A percentile compares a stretch with the other conserved stretches of the same genome.
phyloP scores from a whole-genome alignment of 345 rosid species.

The Hypericum perforatum region DNA sequence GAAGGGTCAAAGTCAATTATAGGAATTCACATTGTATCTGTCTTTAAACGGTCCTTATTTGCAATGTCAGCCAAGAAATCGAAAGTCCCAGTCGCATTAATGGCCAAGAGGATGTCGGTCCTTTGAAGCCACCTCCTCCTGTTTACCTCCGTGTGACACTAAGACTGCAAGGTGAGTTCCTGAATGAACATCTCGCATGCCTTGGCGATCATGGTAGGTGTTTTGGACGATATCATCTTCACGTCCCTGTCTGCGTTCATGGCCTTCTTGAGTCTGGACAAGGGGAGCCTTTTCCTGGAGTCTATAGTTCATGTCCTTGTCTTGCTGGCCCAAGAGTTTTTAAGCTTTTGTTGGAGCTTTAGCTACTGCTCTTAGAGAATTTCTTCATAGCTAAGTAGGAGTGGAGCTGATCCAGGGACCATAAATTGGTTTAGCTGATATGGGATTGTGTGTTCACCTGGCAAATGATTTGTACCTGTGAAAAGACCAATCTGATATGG shows the following conservation, averaged over 20 bases:
- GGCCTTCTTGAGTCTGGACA: neutral
- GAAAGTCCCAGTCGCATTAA: neutral
- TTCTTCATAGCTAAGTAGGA: neutral
- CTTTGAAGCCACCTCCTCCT: slow-evolving; percentile 1
- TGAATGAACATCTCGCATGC: slow-evolving; percentile 5
- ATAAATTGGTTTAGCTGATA: no score
- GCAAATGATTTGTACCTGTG: no score
- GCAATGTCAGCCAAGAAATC: slow-evolving; percentile 1
- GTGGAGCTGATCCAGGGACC: no score
- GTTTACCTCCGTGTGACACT: slow-evolving; percentile 3
- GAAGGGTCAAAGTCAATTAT: no score
- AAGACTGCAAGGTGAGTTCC: neutral
- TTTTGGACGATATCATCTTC: slow-evolving; percentile 1
- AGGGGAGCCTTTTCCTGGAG: slow-evolving; percentile 1
- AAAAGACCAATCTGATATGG: no score
- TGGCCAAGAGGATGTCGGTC: neutral
- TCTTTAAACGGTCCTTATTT: neutral
- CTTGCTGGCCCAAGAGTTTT: neutral
- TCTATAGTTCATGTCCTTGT: neutral
- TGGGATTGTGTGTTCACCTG: no score
- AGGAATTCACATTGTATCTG: neutral
- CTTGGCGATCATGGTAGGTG: neutral
- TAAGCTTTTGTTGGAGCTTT: neutral
- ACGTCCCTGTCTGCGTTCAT: slow-evolving; percentile 3
- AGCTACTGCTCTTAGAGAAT: neutral